These are phyloP conservation scores for Begonia loranthoides DNA, from an alignment of 306 rosid species.

Conservation along the genomic window DNA sequence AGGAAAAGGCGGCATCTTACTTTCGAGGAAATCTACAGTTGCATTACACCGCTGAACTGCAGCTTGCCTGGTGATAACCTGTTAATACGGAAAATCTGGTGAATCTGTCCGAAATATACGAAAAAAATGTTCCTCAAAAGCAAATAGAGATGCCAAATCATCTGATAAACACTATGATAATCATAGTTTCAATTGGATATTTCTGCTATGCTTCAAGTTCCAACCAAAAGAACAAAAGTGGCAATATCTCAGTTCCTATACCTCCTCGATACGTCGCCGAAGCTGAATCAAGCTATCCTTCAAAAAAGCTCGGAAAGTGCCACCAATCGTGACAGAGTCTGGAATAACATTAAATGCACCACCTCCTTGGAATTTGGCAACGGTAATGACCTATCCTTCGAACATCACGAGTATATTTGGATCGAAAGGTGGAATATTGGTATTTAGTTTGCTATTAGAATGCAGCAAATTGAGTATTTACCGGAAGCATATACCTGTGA, in stretches of 20 bases:
- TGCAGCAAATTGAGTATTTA: not conserved
- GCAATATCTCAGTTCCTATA: conserved; percentile 7
- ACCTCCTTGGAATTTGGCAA: conserved; percentile 76
- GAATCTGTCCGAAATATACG: not conserved
- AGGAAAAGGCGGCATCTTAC: conserved; percentile 29
- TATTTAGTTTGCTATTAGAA: not conserved
- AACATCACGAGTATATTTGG: conserved; percentile 3
- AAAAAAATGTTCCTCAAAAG: too few species aligned
- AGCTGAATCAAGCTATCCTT: conserved; percentile 35
- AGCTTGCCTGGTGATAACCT: conserved; percentile 79
- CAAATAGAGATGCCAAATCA: too few species aligned
- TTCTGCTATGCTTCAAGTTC: too few species aligned
- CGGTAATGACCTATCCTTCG: conserved; percentile 44
- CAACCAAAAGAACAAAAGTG: too few species aligned
- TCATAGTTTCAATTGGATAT: not conserved
- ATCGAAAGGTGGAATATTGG: conserved; percentile 3
- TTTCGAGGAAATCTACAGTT: conserved; percentile 36
- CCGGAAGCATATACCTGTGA: conserved; percentile 31
- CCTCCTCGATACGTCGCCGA: conserved; percentile 52
- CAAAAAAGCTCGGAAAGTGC: conserved; percentile 70
- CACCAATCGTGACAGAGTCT: conserved; percentile 74
- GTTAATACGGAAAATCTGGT: not conserved
- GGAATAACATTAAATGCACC: conserved; percentile 90
- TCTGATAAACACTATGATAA: too few species aligned
- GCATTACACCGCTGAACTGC: conserved; percentile 83